A percentile compares a stretch with the other conserved stretches of the same genome.
Conservation (phyloP, 2,329 filamentous ascomycete genomes). For the Colletotrichum sp. region DNA sequence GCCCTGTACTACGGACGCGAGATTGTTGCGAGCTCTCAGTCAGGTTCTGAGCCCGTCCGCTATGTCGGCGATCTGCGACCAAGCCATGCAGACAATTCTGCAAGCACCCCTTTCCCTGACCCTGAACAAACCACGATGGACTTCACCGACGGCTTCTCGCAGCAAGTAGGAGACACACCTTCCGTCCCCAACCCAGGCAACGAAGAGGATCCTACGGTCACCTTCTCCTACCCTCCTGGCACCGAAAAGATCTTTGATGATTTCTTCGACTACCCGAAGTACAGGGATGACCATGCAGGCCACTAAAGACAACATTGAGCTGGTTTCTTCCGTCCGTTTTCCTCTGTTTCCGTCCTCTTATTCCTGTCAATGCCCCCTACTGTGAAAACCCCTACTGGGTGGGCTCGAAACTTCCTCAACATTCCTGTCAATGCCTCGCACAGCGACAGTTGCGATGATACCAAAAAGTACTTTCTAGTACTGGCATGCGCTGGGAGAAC, state of each 20-base stretch:
- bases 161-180: neutral
- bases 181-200: neutral
- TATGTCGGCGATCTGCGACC: neutral
- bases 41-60: neutral
- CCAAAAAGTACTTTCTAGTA: neutral
- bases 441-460: neutral
- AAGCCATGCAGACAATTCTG: neutral
- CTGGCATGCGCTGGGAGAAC: neutral
- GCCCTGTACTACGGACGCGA: neutral
- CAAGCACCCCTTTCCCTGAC: neutral
- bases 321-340: neutral
- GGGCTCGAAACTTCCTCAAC: too few species aligned
- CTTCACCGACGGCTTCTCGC: neutral
- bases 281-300: neutral
- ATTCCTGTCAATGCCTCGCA: neutral
- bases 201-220: neutral
- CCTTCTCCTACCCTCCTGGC: neutral
- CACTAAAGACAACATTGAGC: fast-evolving
- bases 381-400: too few species aligned
- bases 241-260: neutral
- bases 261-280: neutral
- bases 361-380: neutral
- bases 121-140: neutral
- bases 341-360: neutral
- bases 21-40: neutral